Evolutionary conservation across 495 filamentous ascomycete genomes (phyloP).

Genomic region (Penicillium verhagenii): DNA sequence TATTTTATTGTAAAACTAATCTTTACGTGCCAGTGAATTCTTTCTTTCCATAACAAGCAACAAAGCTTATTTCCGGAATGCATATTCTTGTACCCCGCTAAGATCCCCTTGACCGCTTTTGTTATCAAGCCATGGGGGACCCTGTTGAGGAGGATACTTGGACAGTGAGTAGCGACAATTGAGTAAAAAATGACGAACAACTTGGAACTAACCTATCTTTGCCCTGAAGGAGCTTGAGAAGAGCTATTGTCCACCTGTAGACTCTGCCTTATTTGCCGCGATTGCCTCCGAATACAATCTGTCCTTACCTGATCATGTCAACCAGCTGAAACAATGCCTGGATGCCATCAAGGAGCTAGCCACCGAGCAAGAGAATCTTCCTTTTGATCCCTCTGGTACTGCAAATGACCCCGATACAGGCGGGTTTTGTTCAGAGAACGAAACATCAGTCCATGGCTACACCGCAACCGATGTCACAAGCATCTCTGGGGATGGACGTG

Average conservation of each 20-base stretch:
- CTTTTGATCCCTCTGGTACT: constrained; percentile 76
- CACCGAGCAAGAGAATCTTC: constrained; percentile 60
- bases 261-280: constrained; percentile 62
- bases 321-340: constrained; percentile 53
- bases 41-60: not conserved
- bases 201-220: not conserved
- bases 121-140: not conserved
- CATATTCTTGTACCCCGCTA: not conserved
- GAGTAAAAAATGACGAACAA: too few species aligned
- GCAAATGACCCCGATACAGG: constrained; percentile 15
- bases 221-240: constrained; percentile 39
- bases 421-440: constrained; percentile 1
- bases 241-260: constrained; percentile 61
- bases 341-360: constrained; percentile 59
- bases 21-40: not conserved
- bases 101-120: not conserved
- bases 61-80: not conserved
- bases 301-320: constrained; percentile 43
- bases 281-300: constrained; percentile 67
- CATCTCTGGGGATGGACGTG: constrained; percentile 13
- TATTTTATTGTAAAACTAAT: not conserved
- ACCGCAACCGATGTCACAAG: constrained; percentile 44
- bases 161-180: not conserved
- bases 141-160: not conserved
- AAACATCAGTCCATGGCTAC: constrained; percentile 1